These are phyloP conservation scores for Picea sitchensis DNA, from an alignment of 75 land plant species.

Conservation along the genomic window DNA sequence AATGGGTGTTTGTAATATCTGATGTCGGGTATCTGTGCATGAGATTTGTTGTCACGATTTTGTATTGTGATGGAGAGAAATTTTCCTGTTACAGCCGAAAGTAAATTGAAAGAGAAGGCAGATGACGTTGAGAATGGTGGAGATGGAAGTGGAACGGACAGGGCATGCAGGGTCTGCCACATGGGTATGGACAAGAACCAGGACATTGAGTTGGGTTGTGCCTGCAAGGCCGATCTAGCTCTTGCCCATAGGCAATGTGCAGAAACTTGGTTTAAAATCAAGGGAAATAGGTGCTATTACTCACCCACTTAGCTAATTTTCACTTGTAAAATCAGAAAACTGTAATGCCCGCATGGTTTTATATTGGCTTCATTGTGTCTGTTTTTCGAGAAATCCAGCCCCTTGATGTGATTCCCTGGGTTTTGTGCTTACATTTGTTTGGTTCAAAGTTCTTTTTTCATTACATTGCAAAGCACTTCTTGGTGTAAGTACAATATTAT, in stretches of 20 bases:
- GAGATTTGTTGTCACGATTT: not conserved
- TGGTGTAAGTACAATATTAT: no score
- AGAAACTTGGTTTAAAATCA: constrained; percentile 89
- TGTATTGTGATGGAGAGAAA: not conserved
- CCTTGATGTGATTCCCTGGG: no score
- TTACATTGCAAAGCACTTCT: no score
- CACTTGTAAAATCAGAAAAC: no score
- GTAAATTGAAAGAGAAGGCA: not conserved
- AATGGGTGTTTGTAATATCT: not conserved
- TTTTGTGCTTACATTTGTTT: no score
- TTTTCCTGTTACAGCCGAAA: not conserved
- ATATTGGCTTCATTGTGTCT: no score
- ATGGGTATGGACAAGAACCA: constrained; percentile 9
- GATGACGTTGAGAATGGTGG: constrained; percentile 7
- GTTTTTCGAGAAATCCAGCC: no score
- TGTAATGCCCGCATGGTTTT: no score
- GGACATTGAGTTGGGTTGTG: constrained; percentile 73
- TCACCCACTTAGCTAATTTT: not conserved
- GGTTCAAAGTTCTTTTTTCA: no score
- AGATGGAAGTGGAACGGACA: not conserved
- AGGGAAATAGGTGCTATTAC: constrained; percentile 57
- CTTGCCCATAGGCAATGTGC: constrained; percentile 78
- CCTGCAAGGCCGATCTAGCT: constrained; percentile 85
- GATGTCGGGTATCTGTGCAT: not conserved
- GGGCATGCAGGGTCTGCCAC: constrained; percentile 9